Base-by-base conservation (phyloP, 768 basidiomycete species). In the Paxillus rubicundulus region DNA sequence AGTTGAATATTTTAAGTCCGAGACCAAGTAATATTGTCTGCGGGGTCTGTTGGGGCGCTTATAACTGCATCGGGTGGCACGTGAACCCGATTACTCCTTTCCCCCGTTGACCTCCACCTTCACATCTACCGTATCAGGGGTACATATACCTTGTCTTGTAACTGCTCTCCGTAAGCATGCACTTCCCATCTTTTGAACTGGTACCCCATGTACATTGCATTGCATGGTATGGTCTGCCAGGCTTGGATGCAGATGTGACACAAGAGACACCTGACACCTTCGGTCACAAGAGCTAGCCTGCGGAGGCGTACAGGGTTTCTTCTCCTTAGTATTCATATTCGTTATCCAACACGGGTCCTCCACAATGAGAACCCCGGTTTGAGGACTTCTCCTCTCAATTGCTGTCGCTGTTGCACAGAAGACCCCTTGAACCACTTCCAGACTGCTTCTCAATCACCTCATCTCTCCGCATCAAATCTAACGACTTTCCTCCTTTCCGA, bases 341-440 rank as follows among this genome's bases (percentile, higher is more conserved):
- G 8, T 5, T 45, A 5, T 24, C 50, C 30, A 52, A 49, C 21
- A 17, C 41, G 7, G 53, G 37, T 14, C 66, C 67, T n/a, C 67
- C 66, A 1, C 54, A 49, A 10, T 68, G 69, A 60, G 55, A 68
- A 24, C 69, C 67, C 1, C 49, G n/a, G 13, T 68, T 69, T 13
- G 60, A 70, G 34, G 56, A 58, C 24, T 28, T 68, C 14, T 52
- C 63, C 7, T 36, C 53, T 5, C n/a, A 54, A 30, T 30, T 6
- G 3, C 2, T 24, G 1, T 48, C 52, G 5, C 6, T 13, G 5
- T 9, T 12, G 9, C 24, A 5, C 4, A 56, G 69, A 9, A 58
- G 55, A 3, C 67, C 67, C 9, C 63, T 69, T 2, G 67, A 69
- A 38, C 69, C 67, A 45, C 69, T 69, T 8, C 67, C 67, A 1